Base-by-base conservation (phyloP, 2,329 filamentous ascomycete genomes). In the Triangularia verruculosa region DNA sequence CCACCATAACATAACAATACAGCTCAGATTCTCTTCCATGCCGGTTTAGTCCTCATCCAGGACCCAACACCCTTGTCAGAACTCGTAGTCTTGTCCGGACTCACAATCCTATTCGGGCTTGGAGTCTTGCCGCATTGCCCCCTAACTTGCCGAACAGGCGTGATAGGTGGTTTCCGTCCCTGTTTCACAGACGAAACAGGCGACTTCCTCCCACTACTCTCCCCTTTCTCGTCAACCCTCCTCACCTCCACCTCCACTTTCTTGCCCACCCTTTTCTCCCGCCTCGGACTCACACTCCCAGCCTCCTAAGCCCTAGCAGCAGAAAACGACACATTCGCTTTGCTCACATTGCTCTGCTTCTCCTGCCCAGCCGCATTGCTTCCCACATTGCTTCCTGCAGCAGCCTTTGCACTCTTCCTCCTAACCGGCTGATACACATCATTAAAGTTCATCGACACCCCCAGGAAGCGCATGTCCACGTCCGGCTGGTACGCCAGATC, bases 391-490 rank as follows among this genome's bases (percentile, higher is more conserved):
- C 39, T 11, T 17, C 39, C 39, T 30, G 61, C 53, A 15, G 39
- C 43, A 11, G 39, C 60, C 75, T 80, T 82, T 64, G 83, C 39
- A 57, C 47, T 78, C 77, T 88, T 87, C 74, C 88, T 85, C 71
- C 88, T 83, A 53, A 88, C 85, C 13, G 92, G 91, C 76, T 91
- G 86, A 76, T 98, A 98, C 25, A 96, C 91, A 74, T 98, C 94
- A 77, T 99, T 99, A 78, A 98, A 99, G 78, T 98, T 99, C 92
- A 99, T 98, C 47, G 95, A 91, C 55, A 98, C 93, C 43, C 92
- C 95, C 69, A 99, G 79, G 81, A 98, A 98, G 61, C 94, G 85
- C 88, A 99, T 92, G 75, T 99, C 95, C 59, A 93, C 89, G 75
- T 99, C 95, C 0, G 93, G 89, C 77, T 98, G 94, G 77, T 96